phyloP scores from a whole-genome alignment of 1,284 basidiomycete species.

The Sphagnurus paluster region DNA sequence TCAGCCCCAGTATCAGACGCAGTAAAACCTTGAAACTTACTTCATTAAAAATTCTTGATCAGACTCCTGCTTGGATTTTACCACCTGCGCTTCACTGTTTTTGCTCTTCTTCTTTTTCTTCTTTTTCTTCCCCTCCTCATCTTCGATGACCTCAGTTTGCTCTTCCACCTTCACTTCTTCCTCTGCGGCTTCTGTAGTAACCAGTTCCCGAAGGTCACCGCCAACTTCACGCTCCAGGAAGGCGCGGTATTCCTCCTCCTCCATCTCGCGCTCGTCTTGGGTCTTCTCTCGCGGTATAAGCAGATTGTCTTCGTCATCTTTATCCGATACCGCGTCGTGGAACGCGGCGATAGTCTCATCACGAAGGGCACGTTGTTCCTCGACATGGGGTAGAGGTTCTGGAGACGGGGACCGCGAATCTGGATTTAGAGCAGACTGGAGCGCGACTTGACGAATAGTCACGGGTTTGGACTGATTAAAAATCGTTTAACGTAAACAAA shows the following conservation, averaged over 20 bases:
- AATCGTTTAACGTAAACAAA: constrained; percentile 1
- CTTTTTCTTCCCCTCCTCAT: constrained; percentile 35
- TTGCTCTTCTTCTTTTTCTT: constrained; percentile 30
- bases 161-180: constrained; percentile 31
- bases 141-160: constrained; percentile 24
- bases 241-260: constrained; percentile 78
- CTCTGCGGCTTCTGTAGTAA: constrained; percentile 45
- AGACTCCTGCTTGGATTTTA: constrained; percentile 52
- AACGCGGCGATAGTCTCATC: constrained; percentile 87
- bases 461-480: constrained; percentile 55
- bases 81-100: constrained; percentile 25
- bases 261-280: constrained; percentile 71
- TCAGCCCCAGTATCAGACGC: not conserved
- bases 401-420: constrained; percentile 56
- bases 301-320: constrained; percentile 62
- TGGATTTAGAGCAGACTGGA: constrained; percentile 53
- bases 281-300: constrained; percentile 76
- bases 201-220: constrained; percentile 63
- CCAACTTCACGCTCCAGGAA: constrained; percentile 86
- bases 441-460: constrained; percentile 58
- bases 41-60: constrained; percentile 91
- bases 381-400: constrained; percentile 66
- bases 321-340: constrained; percentile 48
- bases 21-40: constrained; percentile 47
- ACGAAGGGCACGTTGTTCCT: constrained; percentile 79